Evolutionary conservation across 148 eudicot species (phyloP), one percentile per base, ranked within the genome.

Genomic region (Polygonum aviculare): DNA sequence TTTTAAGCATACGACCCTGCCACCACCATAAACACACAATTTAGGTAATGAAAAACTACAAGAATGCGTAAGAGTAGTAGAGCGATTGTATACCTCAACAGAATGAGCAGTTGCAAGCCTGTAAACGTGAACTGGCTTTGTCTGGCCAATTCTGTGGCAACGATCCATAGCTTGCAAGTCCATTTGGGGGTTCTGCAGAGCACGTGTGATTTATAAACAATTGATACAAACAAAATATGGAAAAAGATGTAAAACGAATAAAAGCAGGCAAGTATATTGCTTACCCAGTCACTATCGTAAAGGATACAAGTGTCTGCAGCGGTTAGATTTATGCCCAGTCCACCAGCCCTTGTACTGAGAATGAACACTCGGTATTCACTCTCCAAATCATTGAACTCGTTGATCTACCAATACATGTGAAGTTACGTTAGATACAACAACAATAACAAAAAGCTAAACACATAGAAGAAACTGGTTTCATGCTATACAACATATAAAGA

Each of bases 81-180:
- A 69, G 51, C 26, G 41, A 70, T 52, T 40, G 77, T 35, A 40
- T 79, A 93, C 99, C 98, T 96, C 99, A 18, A 96, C 84, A 77
- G 98, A 96, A 73, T 80, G 93, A 79, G 99, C 99, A 74, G 99
- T 96, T 38, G 99, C 91, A 49, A 96, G 87, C 86, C 99, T 85
- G 81, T 96, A 96, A 81, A 96, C 99, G 86, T 96, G 99, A 79
- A 96, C 99, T 74, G 99, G 99, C 83, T 93, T 93, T 52, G 98
- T 96, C 81, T 96, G 99, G 75, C 99, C 99, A 60, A 96, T 96
- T 82, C 99, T 91, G 79, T 96, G 99, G 80, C 99, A 96, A 26
- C 99, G 89, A 81, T 96, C 99, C 99, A 96, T 93, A 9, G 99
- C 99, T 85, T 96, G 99, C 79, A 96, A 79, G 81, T 96, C 99